Percentiles rank a stretch among this genome's conserved stretches.
phyloP scores from a whole-genome alignment of 2,329 filamentous ascomycete genomes.

The Fusarium miscanthi region DNA sequence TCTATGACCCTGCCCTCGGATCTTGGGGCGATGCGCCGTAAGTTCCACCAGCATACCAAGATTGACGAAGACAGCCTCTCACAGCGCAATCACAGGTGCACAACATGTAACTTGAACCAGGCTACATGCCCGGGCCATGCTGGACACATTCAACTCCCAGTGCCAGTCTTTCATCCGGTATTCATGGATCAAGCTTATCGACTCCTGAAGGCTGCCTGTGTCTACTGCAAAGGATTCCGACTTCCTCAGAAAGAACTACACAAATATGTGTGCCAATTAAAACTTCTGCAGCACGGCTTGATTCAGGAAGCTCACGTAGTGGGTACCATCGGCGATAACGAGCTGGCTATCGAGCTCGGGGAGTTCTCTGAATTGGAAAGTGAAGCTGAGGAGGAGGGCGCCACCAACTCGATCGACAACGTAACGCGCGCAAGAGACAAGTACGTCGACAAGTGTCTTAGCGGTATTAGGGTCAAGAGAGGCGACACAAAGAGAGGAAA shows the following conservation, averaged over 20 bases:
- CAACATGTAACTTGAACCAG: slow-evolving; percentile 88
- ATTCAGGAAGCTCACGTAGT: slow-evolving; percentile 73
- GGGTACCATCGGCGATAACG: slow-evolving; percentile 61
- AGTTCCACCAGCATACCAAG: slow-evolving; percentile 27
- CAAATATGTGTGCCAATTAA: slow-evolving; percentile 84
- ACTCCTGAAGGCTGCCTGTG: slow-evolving; percentile 86
- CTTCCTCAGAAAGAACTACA: slow-evolving; percentile 81
- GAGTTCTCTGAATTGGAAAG: slow-evolving; percentile 59
- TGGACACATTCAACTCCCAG: slow-evolving; percentile 94
- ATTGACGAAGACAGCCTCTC: slow-evolving; percentile 13
- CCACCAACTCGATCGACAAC: slow-evolving; percentile 61
- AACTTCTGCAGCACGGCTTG: slow-evolving; percentile 85
- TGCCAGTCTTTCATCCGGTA: slow-evolving; percentile 94
- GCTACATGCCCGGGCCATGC: slow-evolving; percentile 90
- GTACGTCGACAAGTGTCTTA: slow-evolving; percentile 80
- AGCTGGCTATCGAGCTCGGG: slow-evolving; percentile 51
- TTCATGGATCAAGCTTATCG: slow-evolving; percentile 94
- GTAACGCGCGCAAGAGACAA: slow-evolving; percentile 64
- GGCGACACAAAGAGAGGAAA: slow-evolving; percentile 71
- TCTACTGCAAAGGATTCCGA: slow-evolving; percentile 89
- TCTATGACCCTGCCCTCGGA: slow-evolving; percentile 92
- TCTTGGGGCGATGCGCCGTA: slow-evolving; percentile 89
- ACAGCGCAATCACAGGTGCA: slow-evolving; percentile 69
- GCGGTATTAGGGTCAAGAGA: slow-evolving; percentile 62
- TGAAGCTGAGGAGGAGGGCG: slow-evolving; percentile 73